phyloP scores from a whole-genome alignment of 345 rosid species.

The Linum tenue region DNA sequence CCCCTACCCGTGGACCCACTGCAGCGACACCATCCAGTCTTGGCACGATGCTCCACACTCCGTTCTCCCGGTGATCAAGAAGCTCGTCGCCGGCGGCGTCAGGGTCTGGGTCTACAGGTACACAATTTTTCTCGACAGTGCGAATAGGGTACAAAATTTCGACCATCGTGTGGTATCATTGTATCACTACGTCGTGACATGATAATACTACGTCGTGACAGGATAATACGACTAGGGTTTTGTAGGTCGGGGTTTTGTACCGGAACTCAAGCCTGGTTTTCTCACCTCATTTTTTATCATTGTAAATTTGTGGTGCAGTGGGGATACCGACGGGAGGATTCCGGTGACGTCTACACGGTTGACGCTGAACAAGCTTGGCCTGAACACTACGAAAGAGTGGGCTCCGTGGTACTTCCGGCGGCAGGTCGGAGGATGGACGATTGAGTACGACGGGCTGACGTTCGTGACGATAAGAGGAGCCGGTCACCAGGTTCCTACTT shows the following conservation, averaged over 20 bases:
- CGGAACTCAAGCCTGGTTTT: no score
- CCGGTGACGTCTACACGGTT: constrained; percentile 71
- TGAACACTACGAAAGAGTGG: constrained; percentile 52
- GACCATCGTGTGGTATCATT: no score
- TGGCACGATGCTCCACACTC: constrained; percentile 68
- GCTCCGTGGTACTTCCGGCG: constrained; percentile 55
- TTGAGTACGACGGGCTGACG: constrained; percentile 10
- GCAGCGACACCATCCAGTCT: constrained; percentile 41
- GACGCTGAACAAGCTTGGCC: constrained; percentile 58
- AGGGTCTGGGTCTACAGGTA: constrained; percentile 79
- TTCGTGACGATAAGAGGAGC: constrained; percentile 18
- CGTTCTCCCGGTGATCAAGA: constrained; percentile 54
- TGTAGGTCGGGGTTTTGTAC: no score
- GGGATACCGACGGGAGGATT: constrained; percentile 86
- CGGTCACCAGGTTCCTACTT: constrained; percentile 24
- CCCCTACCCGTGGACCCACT: constrained; percentile 65
- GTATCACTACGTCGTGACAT: no score
- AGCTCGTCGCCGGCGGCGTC: constrained; percentile 57
- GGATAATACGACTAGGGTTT: no score
- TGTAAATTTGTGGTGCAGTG: constrained; percentile 30
- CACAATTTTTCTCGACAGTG: no score
- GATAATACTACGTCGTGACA: no score
- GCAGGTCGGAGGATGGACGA: constrained; percentile 71
- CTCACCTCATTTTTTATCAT: no score
- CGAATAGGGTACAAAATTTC: no score